Evolutionary conservation across 2,329 filamentous ascomycete genomes (phyloP), one percentile per base, ranked within the genome.

Genomic region (Aspergillus calidoustus): DNA sequence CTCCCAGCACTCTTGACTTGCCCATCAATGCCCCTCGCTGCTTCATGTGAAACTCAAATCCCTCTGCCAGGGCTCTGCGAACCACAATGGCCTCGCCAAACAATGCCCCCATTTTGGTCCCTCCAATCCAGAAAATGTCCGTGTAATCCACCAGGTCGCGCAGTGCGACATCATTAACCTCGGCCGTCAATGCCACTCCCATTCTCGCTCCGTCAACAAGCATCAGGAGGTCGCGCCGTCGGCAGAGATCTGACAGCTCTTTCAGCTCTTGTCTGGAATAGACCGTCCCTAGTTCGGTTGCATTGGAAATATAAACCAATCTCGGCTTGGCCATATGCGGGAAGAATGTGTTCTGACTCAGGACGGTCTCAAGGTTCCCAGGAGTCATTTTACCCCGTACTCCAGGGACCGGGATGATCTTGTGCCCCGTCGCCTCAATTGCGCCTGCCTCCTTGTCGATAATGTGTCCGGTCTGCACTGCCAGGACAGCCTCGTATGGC

Each of bases 71-170:
- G 4, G 62, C 57, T 30, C 81, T 73, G 54, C 82, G 82, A 28
- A 84, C 79, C 0, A 84, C 77, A 7, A 84, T 79, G 1, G 82
- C 82, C 61, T 84, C 82, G 1, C 82, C 82, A 3, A 84, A 74
- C 3, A 84, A 66, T 0, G 82, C 81, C 1, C 82, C 82, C 63
- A 82, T 82, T 64, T 84, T 84, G 4, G 82, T 84, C 0, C 82
- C 82, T 3, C 82, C 82, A 43, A 84, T 83, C 82, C 82, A 84
- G 71, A 84, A 84, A 22, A 84, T 81, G 58, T 84, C 82, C 0
- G 80, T 82, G 46, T 83, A 66, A 4, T 82, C 77, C 1, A 82
- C 68, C 6, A 84, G 70, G 57, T 84, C 82, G 0, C 66, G 64
- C 5, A 82, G 72, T 0, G 76, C 78, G 70, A 84, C 68, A 59